Conservation (phyloP, 2,329 filamentous ascomycete species). For the Cladophialophora exuberans region DNA sequence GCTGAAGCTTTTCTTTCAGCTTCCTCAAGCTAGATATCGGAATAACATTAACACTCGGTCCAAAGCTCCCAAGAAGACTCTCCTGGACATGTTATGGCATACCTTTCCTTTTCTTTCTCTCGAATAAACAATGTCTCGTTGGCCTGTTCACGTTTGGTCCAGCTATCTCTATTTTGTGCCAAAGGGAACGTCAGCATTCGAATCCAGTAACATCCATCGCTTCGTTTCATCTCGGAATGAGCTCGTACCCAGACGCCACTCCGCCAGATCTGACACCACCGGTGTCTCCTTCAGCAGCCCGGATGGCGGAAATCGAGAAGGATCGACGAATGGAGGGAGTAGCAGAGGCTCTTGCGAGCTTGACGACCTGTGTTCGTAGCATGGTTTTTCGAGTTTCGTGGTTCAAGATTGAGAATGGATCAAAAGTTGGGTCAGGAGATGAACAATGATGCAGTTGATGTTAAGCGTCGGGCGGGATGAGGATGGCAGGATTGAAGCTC, state of each 20-base stretch:
- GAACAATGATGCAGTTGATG: slow-evolving; percentile 13
- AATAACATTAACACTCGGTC: not conserved
- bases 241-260: slow-evolving; percentile 41
- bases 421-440: not conserved
- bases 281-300: slow-evolving; percentile 71
- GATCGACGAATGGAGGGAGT: slow-evolving; percentile 49
- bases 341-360: slow-evolving; percentile 59
- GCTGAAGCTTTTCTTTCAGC: slow-evolving; percentile 69
- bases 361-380: slow-evolving; percentile 67
- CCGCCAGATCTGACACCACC: slow-evolving; percentile 52
- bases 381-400: slow-evolving; percentile 49
- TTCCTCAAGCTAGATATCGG: slow-evolving; percentile 59
- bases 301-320: slow-evolving; percentile 66
- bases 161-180: slow-evolving; percentile 57
- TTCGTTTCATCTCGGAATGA: not conserved
- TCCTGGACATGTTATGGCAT: slow-evolving; percentile 22
- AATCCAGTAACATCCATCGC: not conserved
- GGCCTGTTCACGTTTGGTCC: slow-evolving; percentile 88
- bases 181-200: slow-evolving; percentile 2
- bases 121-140: slow-evolving; percentile 83
- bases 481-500: slow-evolving; percentile 10
- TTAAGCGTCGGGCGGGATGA: slow-evolving; percentile 19
- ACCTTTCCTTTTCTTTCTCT: slow-evolving; percentile 87
- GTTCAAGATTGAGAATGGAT: slow-evolving; percentile 7
- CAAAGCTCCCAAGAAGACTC: not conserved